A percentile compares a stretch with the other conserved stretches of the same genome.
phyloP scores from a whole-genome alignment of 2,329 filamentous ascomycete genomes.

The Cladosporium sp. region DNA sequence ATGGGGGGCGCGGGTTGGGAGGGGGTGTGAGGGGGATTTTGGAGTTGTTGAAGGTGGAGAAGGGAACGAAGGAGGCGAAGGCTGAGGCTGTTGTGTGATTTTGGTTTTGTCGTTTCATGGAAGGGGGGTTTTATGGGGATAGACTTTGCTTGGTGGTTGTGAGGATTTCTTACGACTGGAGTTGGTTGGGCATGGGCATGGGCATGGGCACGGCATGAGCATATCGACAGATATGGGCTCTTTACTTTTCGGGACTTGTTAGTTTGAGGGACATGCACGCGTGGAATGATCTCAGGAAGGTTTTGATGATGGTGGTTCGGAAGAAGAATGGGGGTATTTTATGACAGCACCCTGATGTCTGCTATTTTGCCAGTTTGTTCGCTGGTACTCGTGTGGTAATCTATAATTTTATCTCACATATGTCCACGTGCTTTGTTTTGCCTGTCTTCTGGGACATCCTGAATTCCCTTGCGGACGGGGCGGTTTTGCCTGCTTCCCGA shows the following conservation, averaged over 20 bases:
- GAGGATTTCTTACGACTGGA: background rate
- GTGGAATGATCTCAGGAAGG: background rate
- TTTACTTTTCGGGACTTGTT: background rate
- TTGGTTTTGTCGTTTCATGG: background rate
- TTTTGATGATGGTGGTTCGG: background rate
- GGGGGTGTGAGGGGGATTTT: constrained; percentile 44
- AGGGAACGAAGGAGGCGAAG: constrained; percentile 17
- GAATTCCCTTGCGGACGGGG: background rate
- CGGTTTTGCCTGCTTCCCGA: background rate
- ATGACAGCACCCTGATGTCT: constrained; percentile 7
- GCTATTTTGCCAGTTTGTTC: background rate
- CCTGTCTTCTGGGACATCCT: background rate
- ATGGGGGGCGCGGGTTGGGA: constrained; percentile 37
- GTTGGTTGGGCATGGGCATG: background rate
- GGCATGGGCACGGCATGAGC: background rate
- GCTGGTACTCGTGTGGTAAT: background rate
- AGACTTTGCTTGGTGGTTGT: background rate
- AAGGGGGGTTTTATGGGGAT: background rate
- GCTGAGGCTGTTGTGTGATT: constrained; percentile 14
- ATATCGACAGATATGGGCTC: constrained; percentile 14
- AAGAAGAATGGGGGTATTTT: background rate
- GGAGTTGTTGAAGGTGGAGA: constrained; percentile 40
- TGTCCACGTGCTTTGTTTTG: background rate
- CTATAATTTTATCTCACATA: background rate
- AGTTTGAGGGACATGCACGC: background rate